Conservation (phyloP, 805 yeast genomes). For the Candida nanaspora region DNA sequence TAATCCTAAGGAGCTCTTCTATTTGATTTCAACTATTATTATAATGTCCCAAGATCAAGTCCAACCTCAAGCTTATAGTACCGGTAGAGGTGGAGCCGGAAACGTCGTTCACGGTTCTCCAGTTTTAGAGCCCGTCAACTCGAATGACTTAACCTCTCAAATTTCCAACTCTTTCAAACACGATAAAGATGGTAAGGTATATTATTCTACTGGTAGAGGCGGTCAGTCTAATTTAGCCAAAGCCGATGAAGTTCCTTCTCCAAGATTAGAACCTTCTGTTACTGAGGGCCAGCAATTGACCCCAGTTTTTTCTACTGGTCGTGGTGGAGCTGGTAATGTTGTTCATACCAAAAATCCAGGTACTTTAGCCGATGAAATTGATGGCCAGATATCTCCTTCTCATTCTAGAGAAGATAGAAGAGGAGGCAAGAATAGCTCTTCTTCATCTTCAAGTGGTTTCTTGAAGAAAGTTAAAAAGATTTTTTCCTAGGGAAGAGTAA, state of each 20-base stretch:
- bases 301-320: conserved; percentile 41
- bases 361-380: conserved; percentile 30
- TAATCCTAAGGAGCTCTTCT: too few species aligned
- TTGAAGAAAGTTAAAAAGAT: conserved; percentile 13
- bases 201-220: conserved; percentile 50
- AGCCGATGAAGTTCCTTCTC: conserved; percentile 35
- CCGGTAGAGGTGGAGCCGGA: conserved; percentile 31
- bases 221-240: conserved; percentile 47
- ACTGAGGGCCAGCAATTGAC: conserved; percentile 32
- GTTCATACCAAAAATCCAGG: conserved; percentile 28
- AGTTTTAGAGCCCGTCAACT: background rate
- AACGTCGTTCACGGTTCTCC: conserved; percentile 17
- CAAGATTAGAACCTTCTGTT: conserved; percentile 29
- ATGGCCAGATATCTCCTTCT: conserved; percentile 32
- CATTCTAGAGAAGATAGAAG: conserved; percentile 13
- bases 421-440: too few species aligned
- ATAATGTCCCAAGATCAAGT: background rate
- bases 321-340: conserved; percentile 55
- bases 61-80: conserved; percentile 16
- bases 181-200: conserved; percentile 26
- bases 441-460: conserved; percentile 4
- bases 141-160: conserved; percentile 6
- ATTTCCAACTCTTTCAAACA: conserved; percentile 16
- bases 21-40: too few species aligned
- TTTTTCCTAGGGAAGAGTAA: conserved; percentile 6